phyloP scores from a whole-genome alignment of 2,329 filamentous ascomycete species.

The Domatiomyces globalis region DNA sequence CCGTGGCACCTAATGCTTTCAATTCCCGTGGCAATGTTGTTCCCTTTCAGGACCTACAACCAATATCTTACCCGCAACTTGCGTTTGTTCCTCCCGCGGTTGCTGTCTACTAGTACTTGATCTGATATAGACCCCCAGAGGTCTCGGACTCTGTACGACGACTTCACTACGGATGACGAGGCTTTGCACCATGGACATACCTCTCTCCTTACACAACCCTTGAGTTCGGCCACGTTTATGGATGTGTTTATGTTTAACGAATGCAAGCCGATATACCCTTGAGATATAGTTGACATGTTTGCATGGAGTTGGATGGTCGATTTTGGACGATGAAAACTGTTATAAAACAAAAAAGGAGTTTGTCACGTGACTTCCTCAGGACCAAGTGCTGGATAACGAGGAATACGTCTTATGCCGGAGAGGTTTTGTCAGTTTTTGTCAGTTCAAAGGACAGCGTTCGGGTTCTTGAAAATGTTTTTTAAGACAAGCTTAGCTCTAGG shows the following conservation, averaged over 20 bases:
- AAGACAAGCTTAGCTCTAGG: not conserved
- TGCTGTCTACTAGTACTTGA: constrained; percentile 10
- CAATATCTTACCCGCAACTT: constrained; percentile 11
- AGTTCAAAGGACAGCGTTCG: not conserved
- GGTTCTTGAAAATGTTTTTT: not conserved
- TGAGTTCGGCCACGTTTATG: not conserved
- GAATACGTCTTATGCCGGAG: not conserved
- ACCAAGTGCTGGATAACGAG: constrained; percentile 1
- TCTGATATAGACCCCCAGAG: too few species aligned
- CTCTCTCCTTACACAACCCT: not conserved
- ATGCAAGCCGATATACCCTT: not conserved
- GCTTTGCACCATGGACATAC: not conserved
- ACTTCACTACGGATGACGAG: not conserved
- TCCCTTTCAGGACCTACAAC: constrained; percentile 14
- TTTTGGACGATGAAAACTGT: not conserved
- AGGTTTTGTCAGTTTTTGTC: not conserved
- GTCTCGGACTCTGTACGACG: too few species aligned
- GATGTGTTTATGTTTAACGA: not conserved
- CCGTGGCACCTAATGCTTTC: constrained; percentile 12
- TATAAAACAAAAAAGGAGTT: not conserved
- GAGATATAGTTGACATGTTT: not conserved
- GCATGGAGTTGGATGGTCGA: not conserved
- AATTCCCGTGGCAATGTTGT: constrained; percentile 19
- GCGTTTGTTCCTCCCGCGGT: constrained; percentile 9
- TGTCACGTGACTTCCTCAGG: not conserved